These are phyloP conservation scores for Aegilops umbellulata DNA, from an alignment of 176 grass and related monocot genomes.

Conservation along the genomic window DNA sequence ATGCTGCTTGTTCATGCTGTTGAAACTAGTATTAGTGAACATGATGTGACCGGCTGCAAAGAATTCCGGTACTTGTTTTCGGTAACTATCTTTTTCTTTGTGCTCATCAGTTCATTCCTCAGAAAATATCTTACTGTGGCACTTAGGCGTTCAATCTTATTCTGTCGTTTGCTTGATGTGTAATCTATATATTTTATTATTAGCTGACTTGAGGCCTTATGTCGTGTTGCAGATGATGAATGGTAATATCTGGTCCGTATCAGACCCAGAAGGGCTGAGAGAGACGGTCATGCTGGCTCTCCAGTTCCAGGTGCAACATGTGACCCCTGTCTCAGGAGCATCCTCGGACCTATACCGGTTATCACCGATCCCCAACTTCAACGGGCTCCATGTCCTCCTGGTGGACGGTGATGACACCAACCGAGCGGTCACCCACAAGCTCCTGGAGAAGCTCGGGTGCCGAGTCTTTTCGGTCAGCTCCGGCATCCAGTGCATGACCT, in stretches of 20 bases:
- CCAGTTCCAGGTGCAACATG: conserved; percentile 65
- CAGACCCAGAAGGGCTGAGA: conserved; percentile 48
- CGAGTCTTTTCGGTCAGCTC: conserved; percentile 56
- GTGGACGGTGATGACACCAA: conserved; percentile 60
- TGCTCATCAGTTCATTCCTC: background rate
- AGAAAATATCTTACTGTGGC: background rate
- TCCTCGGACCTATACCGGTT: conserved; percentile 43
- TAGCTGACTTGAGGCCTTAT: conserved; percentile 1
- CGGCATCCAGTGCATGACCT: conserved; percentile 58
- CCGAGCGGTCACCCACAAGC: conserved; percentile 53
- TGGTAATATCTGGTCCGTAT: conserved; percentile 80
- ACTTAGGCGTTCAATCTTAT: background rate
- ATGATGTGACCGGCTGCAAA: background rate
- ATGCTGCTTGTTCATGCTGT: background rate
- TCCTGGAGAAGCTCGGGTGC: conserved; percentile 74
- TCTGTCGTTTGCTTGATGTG: background rate
- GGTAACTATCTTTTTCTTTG: background rate
- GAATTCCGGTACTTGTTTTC: background rate
- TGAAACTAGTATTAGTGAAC: background rate
- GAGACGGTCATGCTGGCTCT: conserved; percentile 68
- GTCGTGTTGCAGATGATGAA: conserved; percentile 68
- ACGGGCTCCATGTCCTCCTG: conserved; percentile 63
- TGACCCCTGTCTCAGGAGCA: conserved; percentile 32
- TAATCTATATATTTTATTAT: background rate
- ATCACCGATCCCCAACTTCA: conserved; percentile 59